phyloP scores from a whole-genome alignment of 2,329 filamentous ascomycete species.

The Cryphonectria parasitica region DNA sequence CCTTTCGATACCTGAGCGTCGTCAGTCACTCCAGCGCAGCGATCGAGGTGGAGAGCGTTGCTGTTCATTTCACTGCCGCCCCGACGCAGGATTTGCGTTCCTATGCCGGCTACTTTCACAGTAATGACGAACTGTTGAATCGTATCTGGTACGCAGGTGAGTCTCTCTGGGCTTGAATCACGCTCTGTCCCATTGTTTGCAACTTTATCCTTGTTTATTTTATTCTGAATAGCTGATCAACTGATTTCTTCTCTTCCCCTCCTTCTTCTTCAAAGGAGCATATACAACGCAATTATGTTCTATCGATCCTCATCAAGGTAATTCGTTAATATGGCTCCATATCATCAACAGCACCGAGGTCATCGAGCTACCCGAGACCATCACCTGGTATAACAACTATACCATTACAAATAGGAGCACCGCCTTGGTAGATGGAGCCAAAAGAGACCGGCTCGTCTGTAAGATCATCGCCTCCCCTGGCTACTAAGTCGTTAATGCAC shows the following conservation, averaged over 20 bases:
- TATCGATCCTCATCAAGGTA: slow-evolving; percentile 28
- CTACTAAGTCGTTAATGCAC: no score
- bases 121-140: slow-evolving; percentile 40
- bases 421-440: slow-evolving; percentile 47
- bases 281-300: slow-evolving; percentile 38
- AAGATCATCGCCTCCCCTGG: background rate
- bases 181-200: background rate
- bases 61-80: slow-evolving; percentile 47
- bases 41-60: slow-evolving; percentile 41
- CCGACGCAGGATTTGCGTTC: slow-evolving; percentile 38
- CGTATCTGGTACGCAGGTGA: slow-evolving; percentile 43
- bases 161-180: background rate
- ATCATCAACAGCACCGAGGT: slow-evolving; percentile 22
- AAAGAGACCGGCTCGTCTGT: slow-evolving; percentile 52
- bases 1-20: slow-evolving; percentile 48
- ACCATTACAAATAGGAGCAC: slow-evolving; percentile 37
- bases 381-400: slow-evolving; percentile 33
- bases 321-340: slow-evolving; percentile 18
- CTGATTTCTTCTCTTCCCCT: background rate
- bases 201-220: background rate
- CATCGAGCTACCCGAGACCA: slow-evolving; percentile 24
- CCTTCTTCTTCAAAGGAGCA: slow-evolving; percentile 26
- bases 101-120: slow-evolving; percentile 36
- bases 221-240: background rate
- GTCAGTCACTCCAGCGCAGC: slow-evolving; percentile 45